These are phyloP conservation scores for Candida awuae DNA, from an alignment of 805 yeast genomes.

Conservation along the genomic window DNA sequence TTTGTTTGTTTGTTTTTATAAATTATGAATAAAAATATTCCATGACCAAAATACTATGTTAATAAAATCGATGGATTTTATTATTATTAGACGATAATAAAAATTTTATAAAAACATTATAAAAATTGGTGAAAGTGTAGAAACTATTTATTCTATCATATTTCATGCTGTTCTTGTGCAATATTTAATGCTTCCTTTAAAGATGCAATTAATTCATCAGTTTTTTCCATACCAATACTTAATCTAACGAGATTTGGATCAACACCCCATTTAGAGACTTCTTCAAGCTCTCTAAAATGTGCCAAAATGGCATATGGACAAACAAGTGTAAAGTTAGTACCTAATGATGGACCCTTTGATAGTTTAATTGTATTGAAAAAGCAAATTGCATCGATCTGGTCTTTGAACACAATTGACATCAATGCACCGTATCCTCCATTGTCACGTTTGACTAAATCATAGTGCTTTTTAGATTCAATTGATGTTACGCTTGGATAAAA, in stretches of 20 bases:
- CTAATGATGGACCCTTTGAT: constrained; percentile 86
- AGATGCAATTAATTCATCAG: constrained; percentile 42
- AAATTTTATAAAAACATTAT: no score
- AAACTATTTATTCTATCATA: no score
- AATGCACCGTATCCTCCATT: constrained; percentile 88
- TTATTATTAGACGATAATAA: no score
- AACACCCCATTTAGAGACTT: constrained; percentile 74
- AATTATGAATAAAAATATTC: constrained; percentile 3
- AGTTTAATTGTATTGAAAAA: constrained; percentile 65
- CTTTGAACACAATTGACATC: constrained; percentile 62
- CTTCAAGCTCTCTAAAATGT: constrained; percentile 74
- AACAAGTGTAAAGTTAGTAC: constrained; percentile 81
- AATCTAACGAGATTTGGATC: constrained; percentile 70
- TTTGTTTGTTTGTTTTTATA: constrained; percentile 3
- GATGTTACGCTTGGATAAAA: constrained; percentile 61
- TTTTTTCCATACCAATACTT: constrained; percentile 79
- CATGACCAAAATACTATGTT: constrained; percentile 5
- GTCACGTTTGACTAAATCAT: constrained; percentile 59
- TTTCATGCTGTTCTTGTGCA: constrained; percentile 32
- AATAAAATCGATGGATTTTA: no score
- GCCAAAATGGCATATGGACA: constrained; percentile 88
- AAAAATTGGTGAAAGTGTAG: no score
- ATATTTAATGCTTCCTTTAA: constrained; percentile 46
- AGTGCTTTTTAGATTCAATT: constrained; percentile 42
- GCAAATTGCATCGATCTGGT: constrained; percentile 54